Percentiles rank a stretch among this genome's conserved stretches.
phyloP scores from a whole-genome alignment of 768 basidiomycete genomes.

The Vararia minispora region DNA sequence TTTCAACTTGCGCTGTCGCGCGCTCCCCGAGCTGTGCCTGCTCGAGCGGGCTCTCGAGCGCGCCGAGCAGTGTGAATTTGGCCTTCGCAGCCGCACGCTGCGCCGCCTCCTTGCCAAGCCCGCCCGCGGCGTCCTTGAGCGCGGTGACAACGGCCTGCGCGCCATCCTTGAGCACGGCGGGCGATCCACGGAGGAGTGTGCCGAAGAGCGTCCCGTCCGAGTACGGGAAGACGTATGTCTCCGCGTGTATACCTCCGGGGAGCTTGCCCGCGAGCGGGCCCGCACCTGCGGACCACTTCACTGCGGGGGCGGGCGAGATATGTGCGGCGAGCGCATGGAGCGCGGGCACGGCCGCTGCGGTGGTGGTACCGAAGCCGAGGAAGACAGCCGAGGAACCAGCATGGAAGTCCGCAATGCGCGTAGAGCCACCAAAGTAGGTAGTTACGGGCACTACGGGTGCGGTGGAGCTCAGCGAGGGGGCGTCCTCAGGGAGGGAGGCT shows the following conservation, averaged over 20 bases:
- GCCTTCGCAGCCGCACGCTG: slow-evolving; percentile 81
- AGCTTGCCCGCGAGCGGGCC: slow-evolving; percentile 56
- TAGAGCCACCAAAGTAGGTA: slow-evolving; percentile 81
- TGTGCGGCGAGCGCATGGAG: slow-evolving; percentile 73
- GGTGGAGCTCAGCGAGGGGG: too few relatives aligned
- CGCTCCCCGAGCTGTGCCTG: too few relatives aligned
- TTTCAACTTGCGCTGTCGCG: too few relatives aligned
- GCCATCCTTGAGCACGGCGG: slow-evolving; percentile 54
- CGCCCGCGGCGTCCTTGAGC: slow-evolving; percentile 37
- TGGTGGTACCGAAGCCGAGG: slow-evolving; percentile 76
- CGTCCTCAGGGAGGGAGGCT: slow-evolving; percentile 30
- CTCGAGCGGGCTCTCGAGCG: too few relatives aligned
- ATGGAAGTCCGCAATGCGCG: slow-evolving; percentile 50
- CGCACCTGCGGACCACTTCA: slow-evolving; percentile 79
- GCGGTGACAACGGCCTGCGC: slow-evolving; percentile 58
- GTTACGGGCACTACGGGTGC: slow-evolving; percentile 25
- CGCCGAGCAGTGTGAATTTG: slow-evolving; percentile 69
- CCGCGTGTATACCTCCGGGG: slow-evolving; percentile 51
- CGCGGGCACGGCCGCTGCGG: slow-evolving; percentile 52
- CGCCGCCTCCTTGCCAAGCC: slow-evolving; percentile 55
- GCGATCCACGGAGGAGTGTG: slow-evolving; percentile 62
- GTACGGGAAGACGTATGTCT: slow-evolving; percentile 76
- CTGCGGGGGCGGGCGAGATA: slow-evolving; percentile 63
- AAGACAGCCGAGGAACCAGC: slow-evolving; percentile 67
- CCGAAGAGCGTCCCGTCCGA: slow-evolving; percentile 88